Percentiles rank a stretch among this genome's conserved stretches.
phyloP scores from a whole-genome alignment of 306 rosid species.

The Mucuna pruriens region DNA sequence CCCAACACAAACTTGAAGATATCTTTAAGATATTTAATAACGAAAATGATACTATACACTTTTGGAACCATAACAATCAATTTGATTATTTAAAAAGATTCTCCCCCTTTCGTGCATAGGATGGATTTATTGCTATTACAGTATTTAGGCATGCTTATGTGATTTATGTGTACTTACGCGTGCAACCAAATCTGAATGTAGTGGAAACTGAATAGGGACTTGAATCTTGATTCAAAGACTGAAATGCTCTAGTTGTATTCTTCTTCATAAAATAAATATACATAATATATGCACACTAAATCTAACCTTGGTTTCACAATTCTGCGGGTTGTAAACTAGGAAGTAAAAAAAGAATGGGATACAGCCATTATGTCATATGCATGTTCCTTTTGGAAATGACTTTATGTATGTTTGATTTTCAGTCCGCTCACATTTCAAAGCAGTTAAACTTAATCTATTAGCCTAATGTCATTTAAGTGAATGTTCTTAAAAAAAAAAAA shows the following conservation, averaged over 20 bases:
- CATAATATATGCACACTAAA: not conserved
- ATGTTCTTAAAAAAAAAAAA: no score
- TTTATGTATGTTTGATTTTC: no score
- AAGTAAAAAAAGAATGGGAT: constrained; percentile 21
- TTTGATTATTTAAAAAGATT: constrained; percentile 39
- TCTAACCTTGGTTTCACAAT: not conserved
- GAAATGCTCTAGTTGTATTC: not conserved
- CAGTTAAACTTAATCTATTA: no score
- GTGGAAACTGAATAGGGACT: not conserved
- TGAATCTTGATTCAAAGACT: not conserved
- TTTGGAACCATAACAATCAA: constrained; percentile 37
- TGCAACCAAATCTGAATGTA: not conserved
- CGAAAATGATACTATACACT: constrained; percentile 28
- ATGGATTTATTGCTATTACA: not conserved
- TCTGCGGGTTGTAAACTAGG: constrained; percentile 1
- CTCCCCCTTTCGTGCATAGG: constrained; percentile 21
- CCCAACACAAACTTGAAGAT: constrained; percentile 38
- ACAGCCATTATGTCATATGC: constrained; percentile 13
- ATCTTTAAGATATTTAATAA: constrained; percentile 27
- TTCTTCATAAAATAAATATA: constrained; percentile 9
- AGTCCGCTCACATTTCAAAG: no score
- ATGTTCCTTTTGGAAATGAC: constrained; percentile 38
- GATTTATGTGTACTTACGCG: not conserved
- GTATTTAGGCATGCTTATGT: not conserved
- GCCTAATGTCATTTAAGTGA: no score